These are phyloP conservation scores for Quercus agrifolia DNA, from an alignment of 306 rosid species.

Conservation along the genomic window DNA sequence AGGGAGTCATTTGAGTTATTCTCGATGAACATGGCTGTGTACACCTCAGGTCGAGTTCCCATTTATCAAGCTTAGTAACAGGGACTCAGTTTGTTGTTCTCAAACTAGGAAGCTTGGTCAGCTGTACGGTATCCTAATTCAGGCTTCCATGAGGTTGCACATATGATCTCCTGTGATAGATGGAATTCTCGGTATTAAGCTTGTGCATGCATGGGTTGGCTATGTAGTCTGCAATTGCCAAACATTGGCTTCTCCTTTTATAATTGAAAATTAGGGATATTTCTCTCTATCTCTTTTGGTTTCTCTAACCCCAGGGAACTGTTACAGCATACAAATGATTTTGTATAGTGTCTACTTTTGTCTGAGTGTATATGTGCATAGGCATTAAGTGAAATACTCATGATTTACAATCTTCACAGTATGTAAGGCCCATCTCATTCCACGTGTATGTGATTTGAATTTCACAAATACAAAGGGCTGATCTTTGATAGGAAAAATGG, in stretches of 20 bases:
- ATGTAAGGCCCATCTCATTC: neutral
- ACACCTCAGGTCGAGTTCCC: conserved; percentile 1
- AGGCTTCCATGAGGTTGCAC: neutral
- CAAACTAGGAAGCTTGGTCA: neutral
- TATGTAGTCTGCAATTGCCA: neutral
- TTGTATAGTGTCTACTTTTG: no score
- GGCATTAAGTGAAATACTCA: neutral
- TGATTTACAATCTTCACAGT: neutral
- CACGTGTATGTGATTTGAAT: neutral
- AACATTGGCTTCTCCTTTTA: no score
- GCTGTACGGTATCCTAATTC: neutral
- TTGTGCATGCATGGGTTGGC: neutral
- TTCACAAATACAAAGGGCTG: no score
- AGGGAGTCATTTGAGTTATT: neutral
- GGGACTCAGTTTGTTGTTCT: neutral
- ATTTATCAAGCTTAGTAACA: neutral
- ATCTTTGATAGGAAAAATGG: no score
- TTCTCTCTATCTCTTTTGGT: neutral
- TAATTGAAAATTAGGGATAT: neutral
- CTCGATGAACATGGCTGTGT: neutral
- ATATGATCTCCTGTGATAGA: neutral
- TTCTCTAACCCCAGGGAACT: no score
- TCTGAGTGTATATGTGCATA: no score
- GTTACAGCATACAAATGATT: no score
- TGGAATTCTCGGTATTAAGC: neutral